Evolutionary conservation across 345 rosid genomes (phyloP).

Genomic region (Populus pruinosa): DNA sequence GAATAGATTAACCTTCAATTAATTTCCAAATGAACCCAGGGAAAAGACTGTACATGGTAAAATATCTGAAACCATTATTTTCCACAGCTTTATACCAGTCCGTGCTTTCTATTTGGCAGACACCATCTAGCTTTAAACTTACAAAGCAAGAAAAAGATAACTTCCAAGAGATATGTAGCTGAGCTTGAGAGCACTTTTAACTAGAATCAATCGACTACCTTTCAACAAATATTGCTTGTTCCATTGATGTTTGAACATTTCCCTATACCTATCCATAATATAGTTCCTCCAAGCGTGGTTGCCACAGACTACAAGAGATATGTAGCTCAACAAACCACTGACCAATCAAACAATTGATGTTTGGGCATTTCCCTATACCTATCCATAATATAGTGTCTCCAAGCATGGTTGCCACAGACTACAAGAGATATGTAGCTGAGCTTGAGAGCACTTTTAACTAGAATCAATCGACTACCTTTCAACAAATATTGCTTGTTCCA

Average conservation of each 20-base stretch:
- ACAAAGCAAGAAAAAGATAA: background rate
- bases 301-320: background rate
- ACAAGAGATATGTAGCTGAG: background rate
- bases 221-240: background rate
- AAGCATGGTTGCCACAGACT: background rate
- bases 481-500: background rate
- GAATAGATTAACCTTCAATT: background rate
- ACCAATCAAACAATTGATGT: background rate
- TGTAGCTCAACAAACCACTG: background rate
- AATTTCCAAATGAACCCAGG: background rate
- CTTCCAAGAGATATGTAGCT: background rate
- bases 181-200: background rate
- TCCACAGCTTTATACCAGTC: background rate
- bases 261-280: background rate
- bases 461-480: background rate
- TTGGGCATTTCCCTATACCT: background rate
- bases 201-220: background rate
- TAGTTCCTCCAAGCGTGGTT: background rate
- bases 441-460: background rate
- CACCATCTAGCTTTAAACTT: background rate
- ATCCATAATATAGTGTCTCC: background rate
- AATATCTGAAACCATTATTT: background rate
- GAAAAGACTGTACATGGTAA: background rate
- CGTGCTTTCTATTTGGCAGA: background rate
- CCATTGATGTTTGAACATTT: background rate